phyloP scores from a whole-genome alignment of 2,329 filamentous ascomycete genomes.

The Macroventuria anomochaeta region DNA sequence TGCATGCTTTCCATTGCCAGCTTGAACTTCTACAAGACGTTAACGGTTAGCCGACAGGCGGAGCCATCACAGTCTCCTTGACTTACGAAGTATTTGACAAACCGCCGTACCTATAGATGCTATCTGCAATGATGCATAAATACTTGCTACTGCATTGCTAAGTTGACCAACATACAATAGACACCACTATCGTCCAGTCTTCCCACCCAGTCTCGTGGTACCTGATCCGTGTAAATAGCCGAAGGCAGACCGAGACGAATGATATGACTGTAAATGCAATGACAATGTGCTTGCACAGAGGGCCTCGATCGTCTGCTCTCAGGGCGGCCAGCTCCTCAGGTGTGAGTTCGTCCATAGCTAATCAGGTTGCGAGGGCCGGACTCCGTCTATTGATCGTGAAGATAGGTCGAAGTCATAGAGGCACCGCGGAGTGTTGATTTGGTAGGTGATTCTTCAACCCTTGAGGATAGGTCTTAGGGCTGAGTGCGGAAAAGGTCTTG shows the following conservation, averaged over 20 bases:
- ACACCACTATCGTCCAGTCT: constrained; percentile 29
- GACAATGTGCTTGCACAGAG: constrained; percentile 23
- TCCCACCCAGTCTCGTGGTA: constrained; percentile 29
- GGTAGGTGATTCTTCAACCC: neutral
- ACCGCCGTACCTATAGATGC: constrained; percentile 18
- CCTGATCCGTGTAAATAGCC: constrained; percentile 30
- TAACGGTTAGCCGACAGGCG: neutral
- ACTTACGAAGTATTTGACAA: constrained; percentile 30
- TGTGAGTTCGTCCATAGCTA: constrained; percentile 23
- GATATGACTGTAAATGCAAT: constrained; percentile 29
- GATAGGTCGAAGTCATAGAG: neutral
- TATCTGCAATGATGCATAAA: constrained; percentile 12
- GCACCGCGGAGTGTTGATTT: neutral
- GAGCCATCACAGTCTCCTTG: neutral
- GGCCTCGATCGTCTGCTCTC: constrained; percentile 25
- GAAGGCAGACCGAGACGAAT: constrained; percentile 28
- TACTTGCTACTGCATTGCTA: too few species aligned
- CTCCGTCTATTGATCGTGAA: neutral
- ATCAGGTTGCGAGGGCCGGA: neutral
- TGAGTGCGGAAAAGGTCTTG: neutral
- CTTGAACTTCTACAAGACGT: constrained; percentile 23
- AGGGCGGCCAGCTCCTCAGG: constrained; percentile 27
- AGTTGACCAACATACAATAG: constrained; percentile 21
- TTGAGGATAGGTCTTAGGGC: neutral
- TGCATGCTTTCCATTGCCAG: constrained; percentile 33